These are phyloP conservation scores for Hemileccinum rubropunctum DNA, from an alignment of 768 basidiomycete species.

Conservation along the genomic window DNA sequence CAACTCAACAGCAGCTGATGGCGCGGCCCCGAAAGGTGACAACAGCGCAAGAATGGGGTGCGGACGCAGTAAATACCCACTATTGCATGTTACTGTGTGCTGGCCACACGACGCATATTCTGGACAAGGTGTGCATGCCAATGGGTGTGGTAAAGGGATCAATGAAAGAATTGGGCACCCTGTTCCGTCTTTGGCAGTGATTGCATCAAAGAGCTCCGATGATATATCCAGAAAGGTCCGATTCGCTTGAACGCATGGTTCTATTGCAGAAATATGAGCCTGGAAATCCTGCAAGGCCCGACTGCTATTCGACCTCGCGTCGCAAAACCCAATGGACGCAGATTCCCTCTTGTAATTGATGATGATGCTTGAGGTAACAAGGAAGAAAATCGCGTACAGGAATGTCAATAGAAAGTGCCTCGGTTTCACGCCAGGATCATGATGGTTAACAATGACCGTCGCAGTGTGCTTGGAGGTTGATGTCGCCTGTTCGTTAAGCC, in stretches of 20 bases:
- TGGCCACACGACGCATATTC: conserved; percentile 62
- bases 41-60: conserved; percentile 52
- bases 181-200: conserved; percentile 31
- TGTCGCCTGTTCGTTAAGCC: conserved; percentile 24
- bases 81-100: conserved; percentile 60
- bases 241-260: conserved; percentile 57
- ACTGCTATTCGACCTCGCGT: conserved; percentile 61
- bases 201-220: conserved; percentile 24
- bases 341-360: conserved; percentile 66
- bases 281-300: conserved; percentile 47
- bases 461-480: conserved; percentile 40
- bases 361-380: conserved; percentile 34
- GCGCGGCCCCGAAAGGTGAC: conserved; percentile 39
- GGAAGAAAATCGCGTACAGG: conserved; percentile 37
- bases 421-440: conserved; percentile 14
- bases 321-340: conserved; percentile 73
- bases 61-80: conserved; percentile 62
- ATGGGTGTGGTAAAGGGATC: conserved; percentile 55
- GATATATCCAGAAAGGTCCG: conserved; percentile 42
- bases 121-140: conserved; percentile 71
- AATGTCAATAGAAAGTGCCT: conserved; percentile 39
- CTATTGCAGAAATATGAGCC: conserved; percentile 43
- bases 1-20: conserved; percentile 37
- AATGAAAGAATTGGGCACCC: conserved; percentile 55
- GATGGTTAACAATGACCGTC: conserved; percentile 27